These are phyloP conservation scores for Neurospora sp. DNA, from an alignment of 2,329 filamentous ascomycete genomes.

Conservation along the genomic window DNA sequence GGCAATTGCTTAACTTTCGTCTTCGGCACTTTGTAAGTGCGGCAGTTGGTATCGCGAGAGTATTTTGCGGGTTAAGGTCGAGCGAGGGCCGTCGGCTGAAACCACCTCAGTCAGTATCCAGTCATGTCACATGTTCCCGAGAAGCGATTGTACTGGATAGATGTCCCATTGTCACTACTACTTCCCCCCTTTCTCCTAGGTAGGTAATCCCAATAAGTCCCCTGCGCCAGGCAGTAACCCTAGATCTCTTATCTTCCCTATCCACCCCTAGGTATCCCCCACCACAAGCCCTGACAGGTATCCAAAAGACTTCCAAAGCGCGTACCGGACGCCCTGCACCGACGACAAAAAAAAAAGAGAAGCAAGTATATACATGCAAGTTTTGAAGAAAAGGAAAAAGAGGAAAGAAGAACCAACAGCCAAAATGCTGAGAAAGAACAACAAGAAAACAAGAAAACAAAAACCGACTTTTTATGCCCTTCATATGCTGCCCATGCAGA, in stretches of 20 bases:
- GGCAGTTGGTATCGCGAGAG: background rate
- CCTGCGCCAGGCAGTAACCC: constrained; percentile 16
- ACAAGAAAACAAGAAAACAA: background rate
- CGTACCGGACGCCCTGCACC: background rate
- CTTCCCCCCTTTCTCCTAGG: background rate
- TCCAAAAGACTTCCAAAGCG: background rate
- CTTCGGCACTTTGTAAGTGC: background rate
- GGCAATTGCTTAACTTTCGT: background rate
- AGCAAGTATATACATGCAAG: background rate
- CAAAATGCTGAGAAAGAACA: background rate
- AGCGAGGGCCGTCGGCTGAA: background rate
- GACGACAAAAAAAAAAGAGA: constrained; percentile 1
- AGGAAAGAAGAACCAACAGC: background rate
- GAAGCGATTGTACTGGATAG: background rate
- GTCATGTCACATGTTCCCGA: background rate
- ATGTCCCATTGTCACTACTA: background rate
- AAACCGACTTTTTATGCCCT: background rate
- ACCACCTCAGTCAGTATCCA: background rate
- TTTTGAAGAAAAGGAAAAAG: background rate
- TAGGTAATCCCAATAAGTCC: background rate
- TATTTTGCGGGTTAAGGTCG: background rate
- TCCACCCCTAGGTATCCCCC: background rate
- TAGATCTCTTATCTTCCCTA: background rate
- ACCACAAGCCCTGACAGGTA: background rate
- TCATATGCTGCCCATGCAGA: background rate